Percentiles rank a stretch among this genome's conserved stretches.
Conservation (phyloP, 257 asterid genomes). For the Solanum paucissectum region DNA sequence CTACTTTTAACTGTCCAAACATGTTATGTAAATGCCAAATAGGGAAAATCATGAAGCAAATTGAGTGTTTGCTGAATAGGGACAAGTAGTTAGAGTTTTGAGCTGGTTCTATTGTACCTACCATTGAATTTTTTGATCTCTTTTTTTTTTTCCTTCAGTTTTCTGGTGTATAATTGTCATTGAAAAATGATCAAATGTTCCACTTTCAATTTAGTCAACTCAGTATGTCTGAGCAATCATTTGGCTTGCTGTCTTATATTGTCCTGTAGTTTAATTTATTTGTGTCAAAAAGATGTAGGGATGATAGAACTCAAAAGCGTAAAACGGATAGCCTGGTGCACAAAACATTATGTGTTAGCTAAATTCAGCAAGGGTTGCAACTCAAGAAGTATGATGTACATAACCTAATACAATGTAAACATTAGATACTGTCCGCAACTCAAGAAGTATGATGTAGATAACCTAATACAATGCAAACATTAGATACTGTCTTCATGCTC, state of each 20-base stretch:
- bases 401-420: too few species aligned
- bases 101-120: not conserved
- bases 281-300: not conserved
- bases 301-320: not conserved
- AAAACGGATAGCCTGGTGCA: accelerated
- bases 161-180: not conserved
- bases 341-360: accelerated
- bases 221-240: not conserved
- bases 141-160: not conserved
- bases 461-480: too few species aligned
- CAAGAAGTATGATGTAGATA: not conserved
- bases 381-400: not conserved
- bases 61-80: not conserved
- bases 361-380: not conserved
- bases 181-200: not conserved
- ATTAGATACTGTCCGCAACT: too few species aligned
- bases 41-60: not conserved
- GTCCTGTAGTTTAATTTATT: not conserved
- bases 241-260: not conserved
- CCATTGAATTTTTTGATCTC: not conserved
- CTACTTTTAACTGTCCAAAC: not conserved
- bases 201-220: not conserved
- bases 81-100: not conserved
- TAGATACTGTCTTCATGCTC: too few species aligned
- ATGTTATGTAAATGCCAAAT: not conserved